phyloP scores from a whole-genome alignment of 495 filamentous ascomycete species.

The Aspergillus kassunensis region DNA sequence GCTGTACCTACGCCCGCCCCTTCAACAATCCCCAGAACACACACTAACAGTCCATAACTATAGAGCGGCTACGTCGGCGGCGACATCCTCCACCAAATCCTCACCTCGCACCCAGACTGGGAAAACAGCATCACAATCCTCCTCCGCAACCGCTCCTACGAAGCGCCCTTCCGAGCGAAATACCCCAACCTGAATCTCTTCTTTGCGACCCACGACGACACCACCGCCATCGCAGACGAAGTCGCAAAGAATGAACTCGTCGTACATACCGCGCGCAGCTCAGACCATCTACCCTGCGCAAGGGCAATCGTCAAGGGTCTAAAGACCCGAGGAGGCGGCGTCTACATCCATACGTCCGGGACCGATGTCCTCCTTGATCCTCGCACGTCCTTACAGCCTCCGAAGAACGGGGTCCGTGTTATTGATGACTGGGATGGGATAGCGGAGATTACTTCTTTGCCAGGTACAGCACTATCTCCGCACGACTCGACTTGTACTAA shows the following conservation, averaged over 20 bases:
- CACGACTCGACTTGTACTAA: neutral
- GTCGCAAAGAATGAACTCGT: neutral
- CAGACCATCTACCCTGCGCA: neutral
- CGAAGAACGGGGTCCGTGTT: neutral
- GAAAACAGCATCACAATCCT: neutral
- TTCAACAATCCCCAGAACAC: too few relatives aligned
- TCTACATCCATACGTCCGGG: neutral
- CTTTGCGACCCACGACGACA: neutral
- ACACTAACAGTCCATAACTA: neutral
- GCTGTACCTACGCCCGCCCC: neutral
- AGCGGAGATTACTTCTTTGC: neutral
- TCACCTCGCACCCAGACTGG: neutral
- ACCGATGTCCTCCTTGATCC: neutral
- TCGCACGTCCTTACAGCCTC: neutral
- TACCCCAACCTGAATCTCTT: neutral
- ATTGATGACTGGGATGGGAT: neutral
- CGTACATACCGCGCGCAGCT: neutral
- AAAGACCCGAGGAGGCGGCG: neutral
- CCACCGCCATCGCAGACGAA: neutral
- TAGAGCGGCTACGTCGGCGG: constrained; percentile 3
- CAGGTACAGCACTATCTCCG: neutral
- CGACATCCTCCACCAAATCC: neutral
- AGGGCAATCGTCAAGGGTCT: neutral
- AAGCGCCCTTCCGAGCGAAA: neutral
- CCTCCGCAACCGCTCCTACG: neutral